Evolutionary conservation across 1,139 yeast species (phyloP).

Genomic region (Geotrichum candidum): DNA sequence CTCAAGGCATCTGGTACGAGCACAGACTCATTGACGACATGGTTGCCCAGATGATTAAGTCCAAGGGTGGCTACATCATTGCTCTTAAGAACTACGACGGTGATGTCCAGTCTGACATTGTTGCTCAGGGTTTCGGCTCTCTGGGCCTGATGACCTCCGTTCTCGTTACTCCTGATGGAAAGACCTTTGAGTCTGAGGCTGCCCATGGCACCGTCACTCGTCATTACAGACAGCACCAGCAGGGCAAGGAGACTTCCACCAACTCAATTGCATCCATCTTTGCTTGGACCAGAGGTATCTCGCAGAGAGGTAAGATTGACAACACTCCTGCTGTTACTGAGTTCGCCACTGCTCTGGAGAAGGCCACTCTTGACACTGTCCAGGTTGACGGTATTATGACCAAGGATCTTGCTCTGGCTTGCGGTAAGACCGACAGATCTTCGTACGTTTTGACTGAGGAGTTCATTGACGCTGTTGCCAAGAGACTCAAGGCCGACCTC

Average conservation of each 20-base stretch:
- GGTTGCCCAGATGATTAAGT: conserved; percentile 98
- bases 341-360: conserved; percentile 73
- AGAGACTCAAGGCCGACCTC: conserved; percentile 38
- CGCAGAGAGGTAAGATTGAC: conserved; percentile 87
- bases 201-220: conserved; percentile 98
- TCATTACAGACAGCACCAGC: conserved; percentile 90
- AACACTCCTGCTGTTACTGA: conserved; percentile 73
- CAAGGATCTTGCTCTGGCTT: conserved; percentile 85
- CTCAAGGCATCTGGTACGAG: conserved; percentile 83
- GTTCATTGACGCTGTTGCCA: conserved; percentile 76
- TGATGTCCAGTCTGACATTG: conserved; percentile 94
- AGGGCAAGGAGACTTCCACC: conserved; percentile 93
- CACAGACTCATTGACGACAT: conserved; percentile 95
- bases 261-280: conserved; percentile 94
- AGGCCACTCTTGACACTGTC: conserved; percentile 82
- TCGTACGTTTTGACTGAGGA: conserved; percentile 85
- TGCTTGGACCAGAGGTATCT: conserved; percentile 93
- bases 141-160: conserved; percentile 95
- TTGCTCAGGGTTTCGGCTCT: conserved; percentile 96
- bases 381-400: conserved; percentile 85
- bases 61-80: conserved; percentile 88
- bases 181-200: conserved; percentile 92
- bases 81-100: conserved; percentile 98
- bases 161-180: conserved; percentile 89
- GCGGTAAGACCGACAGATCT: conserved; percentile 75